A percentile compares a stretch with the other conserved stretches of the same genome.
These are phyloP conservation scores for Arthrobotrys iridis DNA, from an alignment of 2,329 filamentous ascomycete species.

Conservation along the genomic window DNA sequence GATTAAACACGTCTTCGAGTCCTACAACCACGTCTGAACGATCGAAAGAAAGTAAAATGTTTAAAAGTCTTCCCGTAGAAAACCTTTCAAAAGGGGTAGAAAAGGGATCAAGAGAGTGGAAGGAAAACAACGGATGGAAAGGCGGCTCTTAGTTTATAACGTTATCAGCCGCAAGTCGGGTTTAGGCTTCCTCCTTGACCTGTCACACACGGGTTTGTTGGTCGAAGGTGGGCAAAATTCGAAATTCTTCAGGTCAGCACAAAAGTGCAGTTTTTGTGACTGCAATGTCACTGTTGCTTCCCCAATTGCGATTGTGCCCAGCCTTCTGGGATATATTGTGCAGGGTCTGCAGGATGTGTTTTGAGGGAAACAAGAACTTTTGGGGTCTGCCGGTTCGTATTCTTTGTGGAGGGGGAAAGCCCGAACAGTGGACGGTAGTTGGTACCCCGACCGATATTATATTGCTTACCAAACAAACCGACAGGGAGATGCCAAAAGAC, in stretches of 20 bases:
- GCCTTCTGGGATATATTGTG: constrained; percentile 12
- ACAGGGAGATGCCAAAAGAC: background rate
- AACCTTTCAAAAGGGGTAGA: constrained; percentile 11
- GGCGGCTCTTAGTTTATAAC: constrained; percentile 47
- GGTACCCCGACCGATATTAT: constrained; percentile 10
- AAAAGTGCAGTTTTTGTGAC: constrained; percentile 16
- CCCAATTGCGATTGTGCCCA: constrained; percentile 11
- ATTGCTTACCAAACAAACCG: constrained; percentile 9
- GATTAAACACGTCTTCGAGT: constrained; percentile 3
- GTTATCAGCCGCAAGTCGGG: constrained; percentile 51
- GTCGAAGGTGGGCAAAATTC: constrained; percentile 1
- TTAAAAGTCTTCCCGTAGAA: background rate
- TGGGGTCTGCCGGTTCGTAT: background rate
- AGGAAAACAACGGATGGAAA: constrained; percentile 2
- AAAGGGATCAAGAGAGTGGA: background rate
- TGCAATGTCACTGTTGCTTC: constrained; percentile 31
- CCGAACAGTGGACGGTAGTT: background rate
- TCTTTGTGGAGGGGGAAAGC: background rate
- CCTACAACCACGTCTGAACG: constrained; percentile 15
- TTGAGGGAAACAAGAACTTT: background rate
- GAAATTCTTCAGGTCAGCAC: constrained; percentile 5
- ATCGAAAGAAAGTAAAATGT: constrained; percentile 14
- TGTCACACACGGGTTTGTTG: constrained; percentile 9
- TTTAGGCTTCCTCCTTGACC: constrained; percentile 20
- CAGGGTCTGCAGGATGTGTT: constrained; percentile 25